Evolutionary conservation across 78 protist species (phyloP), one percentile per base, ranked within the genome.

Genomic region (Speleostelium caveatum): DNA sequence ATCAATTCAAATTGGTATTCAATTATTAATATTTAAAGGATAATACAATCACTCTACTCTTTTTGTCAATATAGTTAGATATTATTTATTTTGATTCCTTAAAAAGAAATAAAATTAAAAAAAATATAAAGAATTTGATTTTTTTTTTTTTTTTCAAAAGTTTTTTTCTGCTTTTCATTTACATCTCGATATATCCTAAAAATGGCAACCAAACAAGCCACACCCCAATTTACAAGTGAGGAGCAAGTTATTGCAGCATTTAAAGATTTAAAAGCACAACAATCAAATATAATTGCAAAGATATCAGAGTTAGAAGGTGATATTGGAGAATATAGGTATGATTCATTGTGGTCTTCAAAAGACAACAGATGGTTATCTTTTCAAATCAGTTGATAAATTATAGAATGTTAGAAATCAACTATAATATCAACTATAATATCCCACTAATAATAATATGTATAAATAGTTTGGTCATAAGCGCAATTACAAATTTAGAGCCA

Each of bases 381-480:
- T n/a, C n/a, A n/a, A 39, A 36, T 42, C n/a, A 12, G 3, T 7
- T 17, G 8, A 42, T 10, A 1, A 22, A 6, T n/a, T 41, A 49
- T 26, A 26, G 24, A 5, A 10, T 5, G 33, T 24, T 6, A 10
- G 2, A 24, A 51, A 1, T 6, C 38, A 22, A 65, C 12, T 4
- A 10, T 28, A 2, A 65, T 7, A 65, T 3, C 21, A 65, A 45
- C 22, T 3, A 21, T 56, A 58, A 35, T 10, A 35, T 24, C 8
- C 2, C 66, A 28, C 28, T n/a, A n/a, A n/a, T n/a, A n/a, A n/a
- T n/a, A n/a, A n/a, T n/a, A n/a, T n/a, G n/a, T n/a, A n/a, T n/a
- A n/a, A n/a, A n/a, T n/a, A 65, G 93, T 86, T 67, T 73, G 24
- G 93, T 86, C 35, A 86, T 86, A 16, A 39, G n/a, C 36, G 93